phyloP scores from a whole-genome alignment of 139 green algal genomes.

The Medakamo hakoo region DNA sequence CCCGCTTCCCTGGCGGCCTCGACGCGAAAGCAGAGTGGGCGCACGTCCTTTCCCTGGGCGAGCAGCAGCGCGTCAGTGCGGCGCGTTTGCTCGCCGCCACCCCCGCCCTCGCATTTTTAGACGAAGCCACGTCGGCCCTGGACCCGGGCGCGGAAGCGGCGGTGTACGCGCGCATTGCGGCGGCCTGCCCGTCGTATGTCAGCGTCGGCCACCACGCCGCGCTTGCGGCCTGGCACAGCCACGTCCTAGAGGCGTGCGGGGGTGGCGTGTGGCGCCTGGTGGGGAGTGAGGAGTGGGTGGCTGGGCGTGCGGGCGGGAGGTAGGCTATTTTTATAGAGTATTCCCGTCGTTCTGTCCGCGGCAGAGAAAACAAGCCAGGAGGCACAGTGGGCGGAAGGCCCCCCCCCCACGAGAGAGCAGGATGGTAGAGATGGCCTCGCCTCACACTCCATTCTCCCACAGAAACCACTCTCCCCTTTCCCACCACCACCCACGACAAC shows the following conservation, averaged over 20 bases:
- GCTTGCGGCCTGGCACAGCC: conserved; percentile 53
- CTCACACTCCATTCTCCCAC: neutral
- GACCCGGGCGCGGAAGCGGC: conserved; percentile 36
- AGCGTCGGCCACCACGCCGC: conserved; percentile 53
- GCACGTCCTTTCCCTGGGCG: conserved; percentile 39
- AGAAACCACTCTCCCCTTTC: neutral
- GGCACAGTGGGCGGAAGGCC: too few relatives aligned
- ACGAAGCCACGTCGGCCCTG: conserved; percentile 57
- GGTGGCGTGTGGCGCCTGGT: conserved; percentile 8
- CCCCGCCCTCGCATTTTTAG: conserved; percentile 43
- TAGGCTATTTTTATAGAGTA: too few relatives aligned
- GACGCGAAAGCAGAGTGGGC: conserved; percentile 51
- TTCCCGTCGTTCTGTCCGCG: too few relatives aligned
- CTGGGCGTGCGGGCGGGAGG: neutral
- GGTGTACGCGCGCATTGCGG: conserved; percentile 33
- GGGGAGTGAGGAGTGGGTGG: neutral
- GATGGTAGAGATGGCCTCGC: too few relatives aligned
- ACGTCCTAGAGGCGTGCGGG: conserved; percentile 38
- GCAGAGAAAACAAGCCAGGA: too few relatives aligned
- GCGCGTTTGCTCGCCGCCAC: conserved; percentile 54
- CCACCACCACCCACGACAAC: neutral
- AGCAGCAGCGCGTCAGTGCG: conserved; percentile 80
- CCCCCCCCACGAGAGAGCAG: too few relatives aligned
- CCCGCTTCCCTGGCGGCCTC: conserved; percentile 36
- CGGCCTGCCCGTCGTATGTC: conserved; percentile 33